phyloP scores from a whole-genome alignment of 2,329 filamentous ascomycete genomes.

The Talaromyces albobiverticillius region DNA sequence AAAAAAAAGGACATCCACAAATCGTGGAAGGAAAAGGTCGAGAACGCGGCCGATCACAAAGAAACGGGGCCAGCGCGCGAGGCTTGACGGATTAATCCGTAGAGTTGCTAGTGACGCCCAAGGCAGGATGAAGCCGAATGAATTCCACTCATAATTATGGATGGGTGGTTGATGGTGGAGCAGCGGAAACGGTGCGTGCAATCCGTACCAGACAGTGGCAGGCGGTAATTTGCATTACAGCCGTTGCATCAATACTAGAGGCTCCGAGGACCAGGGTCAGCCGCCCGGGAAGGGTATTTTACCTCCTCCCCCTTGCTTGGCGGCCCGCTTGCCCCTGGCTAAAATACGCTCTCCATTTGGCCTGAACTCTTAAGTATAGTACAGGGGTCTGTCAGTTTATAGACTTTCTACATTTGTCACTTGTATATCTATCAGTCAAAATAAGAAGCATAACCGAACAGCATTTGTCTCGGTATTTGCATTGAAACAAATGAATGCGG shows the following conservation, averaged over 20 bases:
- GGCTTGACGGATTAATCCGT: not conserved
- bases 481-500: too few species aligned
- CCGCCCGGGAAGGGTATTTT: not conserved
- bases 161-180: slow-evolving; percentile 5
- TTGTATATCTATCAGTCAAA: too few species aligned
- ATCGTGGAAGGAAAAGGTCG: not conserved
- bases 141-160: not conserved
- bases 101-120: too few species aligned
- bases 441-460: too few species aligned
- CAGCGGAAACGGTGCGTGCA: slow-evolving; percentile 9
- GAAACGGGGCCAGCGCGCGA: not conserved
- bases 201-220: slow-evolving; percentile 5
- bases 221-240: too few species aligned
- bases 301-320: slow-evolving; percentile 8
- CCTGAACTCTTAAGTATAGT: too few species aligned
- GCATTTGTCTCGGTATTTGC: too few species aligned
- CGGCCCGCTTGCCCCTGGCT: too few species aligned
- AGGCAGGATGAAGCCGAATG: too few species aligned
- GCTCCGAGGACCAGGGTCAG: slow-evolving; percentile 12
- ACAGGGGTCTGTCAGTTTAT: not conserved
- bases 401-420: not conserved
- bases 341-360: too few species aligned
- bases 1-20: too few species aligned
- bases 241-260: slow-evolving; percentile 5
- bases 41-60: slow-evolving; percentile 10